Conservation (phyloP, 208 protist species). For the Paratrypanosoma confusum region DNA sequence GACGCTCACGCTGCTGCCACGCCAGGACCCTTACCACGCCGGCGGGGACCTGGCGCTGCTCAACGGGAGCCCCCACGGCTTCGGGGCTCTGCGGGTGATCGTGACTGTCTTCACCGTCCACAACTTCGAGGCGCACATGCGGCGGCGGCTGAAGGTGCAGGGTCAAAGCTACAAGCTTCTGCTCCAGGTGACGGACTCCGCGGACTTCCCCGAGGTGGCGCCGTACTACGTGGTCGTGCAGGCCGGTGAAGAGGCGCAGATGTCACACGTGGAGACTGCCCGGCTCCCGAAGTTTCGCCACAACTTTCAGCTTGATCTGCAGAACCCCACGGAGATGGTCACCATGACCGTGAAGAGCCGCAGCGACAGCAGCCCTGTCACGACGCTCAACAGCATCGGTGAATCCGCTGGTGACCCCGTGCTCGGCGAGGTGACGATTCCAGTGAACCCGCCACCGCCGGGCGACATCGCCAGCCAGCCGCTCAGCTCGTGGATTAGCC, state of each 20-base stretch:
- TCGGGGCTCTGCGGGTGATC: not conserved
- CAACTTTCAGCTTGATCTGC: not conserved
- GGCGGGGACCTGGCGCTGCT: not conserved
- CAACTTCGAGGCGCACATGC: slow-evolving; percentile 3
- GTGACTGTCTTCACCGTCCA: not conserved
- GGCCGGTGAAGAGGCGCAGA: not conserved
- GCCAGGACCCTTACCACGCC: slow-evolving; percentile 3
- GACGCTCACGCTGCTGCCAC: slow-evolving; percentile 1
- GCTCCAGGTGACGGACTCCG: slow-evolving; percentile 1
- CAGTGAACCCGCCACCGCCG: no score
- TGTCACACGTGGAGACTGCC: not conserved
- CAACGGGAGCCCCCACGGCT: not conserved
- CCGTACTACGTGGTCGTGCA: slow-evolving; percentile 4
- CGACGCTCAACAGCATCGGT: no score
- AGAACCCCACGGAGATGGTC: slow-evolving; percentile 3
- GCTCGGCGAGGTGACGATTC: no score
- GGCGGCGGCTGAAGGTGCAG: not conserved
- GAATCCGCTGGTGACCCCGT: no score
- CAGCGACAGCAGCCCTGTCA: no score
- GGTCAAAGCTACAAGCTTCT: not conserved
- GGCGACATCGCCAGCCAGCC: no score
- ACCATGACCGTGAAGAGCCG: no score
- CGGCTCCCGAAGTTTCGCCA: slow-evolving; percentile 2
- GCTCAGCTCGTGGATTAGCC: no score
- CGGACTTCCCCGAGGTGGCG: slow-evolving; percentile 1